Evolutionary conservation across 805 yeast genomes (phyloP), one percentile per base, ranked within the genome.

Genomic region (Middelhovenomyces tepae): DNA sequence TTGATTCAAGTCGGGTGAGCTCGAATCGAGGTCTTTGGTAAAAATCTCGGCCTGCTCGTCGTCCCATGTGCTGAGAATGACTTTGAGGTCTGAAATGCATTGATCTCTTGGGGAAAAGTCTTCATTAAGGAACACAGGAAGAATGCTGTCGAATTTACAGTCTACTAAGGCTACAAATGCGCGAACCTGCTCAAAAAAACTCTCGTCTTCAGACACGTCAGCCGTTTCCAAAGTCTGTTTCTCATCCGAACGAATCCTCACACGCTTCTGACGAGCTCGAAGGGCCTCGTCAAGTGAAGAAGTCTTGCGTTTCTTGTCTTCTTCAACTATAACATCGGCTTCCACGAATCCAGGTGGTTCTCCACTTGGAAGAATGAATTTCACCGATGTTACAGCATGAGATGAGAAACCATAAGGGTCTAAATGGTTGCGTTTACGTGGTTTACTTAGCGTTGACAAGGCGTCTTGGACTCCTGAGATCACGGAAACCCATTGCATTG

Each of bases 11-110:
- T 8, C 41, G n/a, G n/a, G n/a, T n/a, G n/a, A n/a, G n/a, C n/a
- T n/a, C n/a, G n/a, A n/a, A n/a, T n/a, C n/a, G n/a, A n/a, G n/a
- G n/a, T n/a, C n/a, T n/a, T 24, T 38, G 43, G 25, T 43, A 39
- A 59, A 43, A 4, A 39, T 23, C 2, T 50, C 59, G 0, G 60
- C 48, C 22, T 46, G 48, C 5, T 43, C 50, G 14, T 46, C 46
- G 7, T 55, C 49, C 70, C 70, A 64, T 26, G 42, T 42, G 22
- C 51, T 50, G 8, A 63, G 45, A 34, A 62, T 47, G 15, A 46
- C 45, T 25, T 55, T 53, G 20, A 64, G 46, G 34, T 61, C 67
- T 4, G 38, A 25, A 3, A 50, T 37, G 21, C 22, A 40, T 14
- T 33, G 42, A 18, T 52, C 49, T 2, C 33, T 43, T 0, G 37